These are phyloP conservation scores for Eremomyces bilateralis DNA, from an alignment of 495 filamentous ascomycete genomes.

Conservation along the genomic window DNA sequence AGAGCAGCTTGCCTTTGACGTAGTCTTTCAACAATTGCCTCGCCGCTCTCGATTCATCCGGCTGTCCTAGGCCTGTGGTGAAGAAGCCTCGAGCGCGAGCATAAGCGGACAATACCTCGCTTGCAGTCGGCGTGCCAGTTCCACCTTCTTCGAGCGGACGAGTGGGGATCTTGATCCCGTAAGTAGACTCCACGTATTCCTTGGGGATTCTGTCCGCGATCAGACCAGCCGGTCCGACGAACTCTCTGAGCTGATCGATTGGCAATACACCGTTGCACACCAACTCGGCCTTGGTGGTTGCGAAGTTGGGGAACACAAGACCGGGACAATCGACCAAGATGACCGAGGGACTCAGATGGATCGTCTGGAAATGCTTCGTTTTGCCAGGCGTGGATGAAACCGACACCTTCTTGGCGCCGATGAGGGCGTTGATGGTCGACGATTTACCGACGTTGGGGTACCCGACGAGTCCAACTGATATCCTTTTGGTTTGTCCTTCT, in stretches of 20 bases:
- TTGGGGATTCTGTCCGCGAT: constrained; percentile 88
- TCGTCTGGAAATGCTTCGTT: constrained; percentile 98
- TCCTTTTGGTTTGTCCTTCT: constrained; percentile 32
- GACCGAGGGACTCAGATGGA: constrained; percentile 73
- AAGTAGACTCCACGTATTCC: constrained; percentile 70
- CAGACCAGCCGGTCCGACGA: constrained; percentile 65
- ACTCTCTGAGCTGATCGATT: constrained; percentile 92
- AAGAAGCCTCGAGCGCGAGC: constrained; percentile 75
- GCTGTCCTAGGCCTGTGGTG: constrained; percentile 67
- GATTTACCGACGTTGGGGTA: constrained; percentile 99
- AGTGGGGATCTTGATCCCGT: constrained; percentile 71
- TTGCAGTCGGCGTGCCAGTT: constrained; percentile 67
- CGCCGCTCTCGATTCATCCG: constrained; percentile 83
- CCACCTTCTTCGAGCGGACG: constrained; percentile 84
- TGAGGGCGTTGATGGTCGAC: constrained; percentile 93
- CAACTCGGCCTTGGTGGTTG: constrained; percentile 86
- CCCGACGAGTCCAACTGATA: constrained; percentile 81
- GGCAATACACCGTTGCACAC: constrained; percentile 91
- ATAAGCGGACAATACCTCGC: constrained; percentile 72
- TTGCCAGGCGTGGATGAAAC: constrained; percentile 95
- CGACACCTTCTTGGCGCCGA: constrained; percentile 95
- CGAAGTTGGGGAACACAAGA: constrained; percentile 97
- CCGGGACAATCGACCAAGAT: constrained; percentile 96
- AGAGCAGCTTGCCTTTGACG: constrained; percentile 85
- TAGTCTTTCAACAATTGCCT: constrained; percentile 90